Base-by-base conservation (phyloP, 192 early-diverging fungal species). In the Phlyctochytrium bullatum region DNA sequence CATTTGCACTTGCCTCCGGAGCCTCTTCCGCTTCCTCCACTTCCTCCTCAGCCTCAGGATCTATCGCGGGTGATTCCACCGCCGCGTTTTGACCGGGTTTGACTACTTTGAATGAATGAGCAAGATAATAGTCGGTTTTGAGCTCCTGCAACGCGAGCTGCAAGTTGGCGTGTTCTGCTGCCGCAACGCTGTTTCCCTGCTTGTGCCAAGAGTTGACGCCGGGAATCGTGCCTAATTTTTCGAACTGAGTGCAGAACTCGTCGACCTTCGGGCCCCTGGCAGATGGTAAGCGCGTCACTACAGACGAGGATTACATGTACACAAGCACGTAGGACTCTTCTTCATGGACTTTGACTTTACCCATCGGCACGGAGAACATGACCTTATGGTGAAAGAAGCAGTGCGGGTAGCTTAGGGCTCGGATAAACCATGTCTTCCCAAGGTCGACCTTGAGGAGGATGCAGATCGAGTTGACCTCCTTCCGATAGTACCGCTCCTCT, bases 381-480 rank as follows among this genome's bases (percentile, higher is more conserved):
- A 80, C n/a, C 52, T 65, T 66, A 34, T 40, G 63, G 33, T 61
- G 31, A 63, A 80, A 67, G 36, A 71, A 71, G 63, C 74, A 76
- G 51, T 80, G 75, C 52, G 78, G 78, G 52, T 74, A 80, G 25
- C 35, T 65, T 32, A 58, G 62, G 40, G 66, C 73, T 29, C 65
- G 27, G 3, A 47, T 10, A 36, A 77, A 80, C 75, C 73, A 79
- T 14, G 61, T 25, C 1, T 34, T 52, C n/a, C 69, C 75, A 30
- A 76, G 68, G 59, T 77, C 75, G 20, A 68, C 65, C 34, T 71
- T 62, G 3, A 80, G 66, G 6, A 80, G 62, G 23, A 73, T 56
- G 34, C 69, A 69, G n/a, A 52, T 68, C 24, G 67, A 70, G 23
- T 3, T 30, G 40, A 80, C 70, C 53, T 77, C 78, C 12, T 64